Conservation (phyloP, 345 rosid genomes). For the Punica granatum region DNA sequence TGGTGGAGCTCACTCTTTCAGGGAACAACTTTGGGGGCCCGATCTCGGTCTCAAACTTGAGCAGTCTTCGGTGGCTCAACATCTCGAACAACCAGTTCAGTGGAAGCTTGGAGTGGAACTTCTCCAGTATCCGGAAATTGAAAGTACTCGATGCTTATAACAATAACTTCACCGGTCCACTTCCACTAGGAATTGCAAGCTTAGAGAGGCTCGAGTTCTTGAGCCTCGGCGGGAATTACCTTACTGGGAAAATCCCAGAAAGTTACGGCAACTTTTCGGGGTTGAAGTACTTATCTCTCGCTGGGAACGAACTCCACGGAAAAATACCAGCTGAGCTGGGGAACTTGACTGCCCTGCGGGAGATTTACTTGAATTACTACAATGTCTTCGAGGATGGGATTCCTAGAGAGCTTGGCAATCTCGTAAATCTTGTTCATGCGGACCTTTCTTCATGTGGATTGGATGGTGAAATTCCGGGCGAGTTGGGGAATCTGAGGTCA, state of each 20-base stretch:
- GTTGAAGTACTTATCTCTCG: conserved; percentile 43
- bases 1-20: conserved; percentile 12
- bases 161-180: conserved; percentile 46
- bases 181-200: conserved; percentile 33
- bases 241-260: conserved; percentile 40
- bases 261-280: conserved; percentile 30
- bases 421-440: conserved; percentile 41
- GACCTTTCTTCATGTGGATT: conserved; percentile 53
- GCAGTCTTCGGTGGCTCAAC: conserved; percentile 37
- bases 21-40: conserved; percentile 31
- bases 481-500: conserved; percentile 39
- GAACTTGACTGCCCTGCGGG: conserved; percentile 38
- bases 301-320: conserved; percentile 52
- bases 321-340: conserved; percentile 49
- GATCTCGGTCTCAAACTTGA: conserved; percentile 32
- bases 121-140: conserved; percentile 25
- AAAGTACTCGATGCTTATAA: conserved; percentile 43
- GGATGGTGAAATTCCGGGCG: conserved; percentile 42
- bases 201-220: conserved; percentile 34
- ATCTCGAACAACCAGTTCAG: conserved; percentile 46
- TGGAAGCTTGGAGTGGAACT: conserved; percentile 45
- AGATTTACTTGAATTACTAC: conserved; percentile 52
- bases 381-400: conserved; percentile 51
- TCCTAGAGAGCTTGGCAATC: conserved; percentile 43
- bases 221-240: conserved; percentile 66